Conservation (phyloP, 805 yeast genomes). For the Lipomyces starkeyi region DNA sequence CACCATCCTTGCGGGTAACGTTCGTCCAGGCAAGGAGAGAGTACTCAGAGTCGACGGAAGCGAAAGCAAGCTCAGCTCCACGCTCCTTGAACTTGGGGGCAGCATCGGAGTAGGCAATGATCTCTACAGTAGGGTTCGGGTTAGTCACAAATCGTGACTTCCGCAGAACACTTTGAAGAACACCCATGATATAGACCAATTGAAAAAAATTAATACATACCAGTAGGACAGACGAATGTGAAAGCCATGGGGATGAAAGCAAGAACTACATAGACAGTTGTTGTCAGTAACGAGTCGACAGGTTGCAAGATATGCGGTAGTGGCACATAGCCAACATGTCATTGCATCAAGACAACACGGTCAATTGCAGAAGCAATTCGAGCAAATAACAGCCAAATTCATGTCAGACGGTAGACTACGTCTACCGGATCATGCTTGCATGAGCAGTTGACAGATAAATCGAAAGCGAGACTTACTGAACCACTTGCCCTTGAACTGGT, state of each 20-base stretch:
- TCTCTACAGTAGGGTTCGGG: constrained; percentile 55
- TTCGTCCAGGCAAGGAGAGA: constrained; percentile 98
- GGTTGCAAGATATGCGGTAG: background rate
- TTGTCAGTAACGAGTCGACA: background rate
- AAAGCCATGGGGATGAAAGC: constrained; percentile 99
- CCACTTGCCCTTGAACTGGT: constrained; percentile 97
- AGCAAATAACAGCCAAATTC: background rate
- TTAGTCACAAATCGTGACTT: background rate
- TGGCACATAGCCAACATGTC: background rate
- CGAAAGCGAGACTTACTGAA: constrained; percentile 51
- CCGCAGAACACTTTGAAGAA: background rate
- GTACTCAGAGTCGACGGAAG: constrained; percentile 98
- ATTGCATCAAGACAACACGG: background rate
- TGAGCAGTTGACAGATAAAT: background rate
- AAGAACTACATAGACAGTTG: constrained; percentile 53
- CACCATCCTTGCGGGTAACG: constrained; percentile 95
- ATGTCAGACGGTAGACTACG: background rate
- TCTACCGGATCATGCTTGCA: background rate
- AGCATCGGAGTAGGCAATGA: constrained; percentile 97
- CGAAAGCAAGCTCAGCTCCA: constrained; percentile 88
- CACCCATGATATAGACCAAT: background rate
- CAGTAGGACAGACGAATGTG: constrained; percentile 98
- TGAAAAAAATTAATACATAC: constrained; percentile 9
- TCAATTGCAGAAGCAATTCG: background rate
- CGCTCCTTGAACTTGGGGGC: constrained; percentile 85